Evolutionary conservation across 495 filamentous ascomycete species (phyloP).

Genomic region (Physcia stellaris): DNA sequence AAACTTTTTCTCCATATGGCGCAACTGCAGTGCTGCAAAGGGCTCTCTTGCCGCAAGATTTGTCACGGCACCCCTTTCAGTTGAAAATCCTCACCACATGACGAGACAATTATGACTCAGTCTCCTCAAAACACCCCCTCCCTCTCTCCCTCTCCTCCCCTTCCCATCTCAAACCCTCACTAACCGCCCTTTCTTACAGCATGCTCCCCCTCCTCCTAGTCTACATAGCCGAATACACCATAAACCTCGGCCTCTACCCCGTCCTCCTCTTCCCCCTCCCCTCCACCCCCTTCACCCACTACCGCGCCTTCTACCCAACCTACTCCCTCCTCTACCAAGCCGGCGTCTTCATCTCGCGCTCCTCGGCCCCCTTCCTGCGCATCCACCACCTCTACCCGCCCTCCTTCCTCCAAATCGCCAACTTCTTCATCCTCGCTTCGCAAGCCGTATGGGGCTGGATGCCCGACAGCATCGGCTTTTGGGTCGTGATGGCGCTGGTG

Average conservation of each 20-base stretch:
- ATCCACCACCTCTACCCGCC: slow-evolving; percentile 70
- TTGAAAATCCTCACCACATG: slow-evolving; percentile 2
- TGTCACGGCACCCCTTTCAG: too few species aligned
- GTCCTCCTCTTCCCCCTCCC: slow-evolving; percentile 75
- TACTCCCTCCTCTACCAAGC: slow-evolving; percentile 60
- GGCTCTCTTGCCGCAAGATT: too few species aligned
- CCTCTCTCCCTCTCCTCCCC: slow-evolving; percentile 3
- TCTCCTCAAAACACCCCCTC: slow-evolving; percentile 1
- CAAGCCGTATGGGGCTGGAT: slow-evolving; percentile 70
- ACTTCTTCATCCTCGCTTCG: slow-evolving; percentile 56
- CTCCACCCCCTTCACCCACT: slow-evolving; percentile 61
- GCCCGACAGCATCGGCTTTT: slow-evolving; percentile 65
- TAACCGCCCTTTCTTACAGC: slow-evolving; percentile 28
- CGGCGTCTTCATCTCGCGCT: slow-evolving; percentile 87
- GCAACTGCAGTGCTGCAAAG: too few species aligned
- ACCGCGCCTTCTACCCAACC: slow-evolving; percentile 38
- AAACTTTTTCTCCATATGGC: too few species aligned
- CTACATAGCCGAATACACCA: slow-evolving; percentile 90
- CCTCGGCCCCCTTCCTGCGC: slow-evolving; percentile 74
- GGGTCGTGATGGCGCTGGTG: slow-evolving; percentile 53
- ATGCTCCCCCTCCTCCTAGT: slow-evolving; percentile 89
- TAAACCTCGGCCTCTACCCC: slow-evolving; percentile 85
- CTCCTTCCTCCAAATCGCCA: slow-evolving; percentile 68
- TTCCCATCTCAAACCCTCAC: background rate
- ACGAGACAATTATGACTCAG: too few species aligned